Percentiles rank a stretch among this genome's conserved stretches.
These are phyloP conservation scores for Begonia masoniana DNA, from an alignment of 306 rosid genomes.

Conservation along the genomic window DNA sequence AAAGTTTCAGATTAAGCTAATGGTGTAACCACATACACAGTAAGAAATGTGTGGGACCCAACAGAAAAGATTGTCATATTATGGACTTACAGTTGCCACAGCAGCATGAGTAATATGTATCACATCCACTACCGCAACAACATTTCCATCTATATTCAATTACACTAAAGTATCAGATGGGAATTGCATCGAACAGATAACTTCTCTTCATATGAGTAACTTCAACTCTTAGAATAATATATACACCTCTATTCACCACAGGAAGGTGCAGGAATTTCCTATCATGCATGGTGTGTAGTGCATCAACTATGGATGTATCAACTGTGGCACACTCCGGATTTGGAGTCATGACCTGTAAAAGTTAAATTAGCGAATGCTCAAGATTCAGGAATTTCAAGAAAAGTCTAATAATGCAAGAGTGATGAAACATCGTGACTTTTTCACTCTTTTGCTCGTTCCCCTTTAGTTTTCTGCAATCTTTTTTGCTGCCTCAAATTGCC, in stretches of 20 bases:
- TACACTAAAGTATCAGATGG: slow-evolving; percentile 19
- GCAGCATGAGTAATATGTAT: slow-evolving; percentile 90
- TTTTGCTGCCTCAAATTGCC: no score
- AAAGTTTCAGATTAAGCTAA: no score
- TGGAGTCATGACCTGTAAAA: slow-evolving; percentile 77
- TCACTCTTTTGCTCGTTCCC: no score
- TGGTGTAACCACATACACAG: no score
- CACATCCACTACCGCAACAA: slow-evolving; percentile 73
- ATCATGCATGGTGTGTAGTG: slow-evolving; percentile 86
- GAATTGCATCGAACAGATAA: background rate
- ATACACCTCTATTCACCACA: slow-evolving; percentile 66
- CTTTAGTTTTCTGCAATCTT: no score
- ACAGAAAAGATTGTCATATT: background rate
- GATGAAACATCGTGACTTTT: no score
- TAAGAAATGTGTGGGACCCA: background rate
- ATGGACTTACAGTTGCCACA: slow-evolving; percentile 65
- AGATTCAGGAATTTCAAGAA: slow-evolving; percentile 1
- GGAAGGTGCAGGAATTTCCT: slow-evolving; percentile 94
- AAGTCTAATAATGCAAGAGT: no score
- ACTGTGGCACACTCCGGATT: slow-evolving; percentile 79
- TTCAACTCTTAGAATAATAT: background rate
- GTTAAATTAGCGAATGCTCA: slow-evolving; percentile 4
- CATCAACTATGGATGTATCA: slow-evolving; percentile 91
- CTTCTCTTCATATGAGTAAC: background rate
- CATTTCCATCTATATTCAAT: slow-evolving; percentile 53